A percentile compares a stretch with the other conserved stretches of the same genome.
Conservation (phyloP, 345 rosid species). For the Salix suchowensis region DNA sequence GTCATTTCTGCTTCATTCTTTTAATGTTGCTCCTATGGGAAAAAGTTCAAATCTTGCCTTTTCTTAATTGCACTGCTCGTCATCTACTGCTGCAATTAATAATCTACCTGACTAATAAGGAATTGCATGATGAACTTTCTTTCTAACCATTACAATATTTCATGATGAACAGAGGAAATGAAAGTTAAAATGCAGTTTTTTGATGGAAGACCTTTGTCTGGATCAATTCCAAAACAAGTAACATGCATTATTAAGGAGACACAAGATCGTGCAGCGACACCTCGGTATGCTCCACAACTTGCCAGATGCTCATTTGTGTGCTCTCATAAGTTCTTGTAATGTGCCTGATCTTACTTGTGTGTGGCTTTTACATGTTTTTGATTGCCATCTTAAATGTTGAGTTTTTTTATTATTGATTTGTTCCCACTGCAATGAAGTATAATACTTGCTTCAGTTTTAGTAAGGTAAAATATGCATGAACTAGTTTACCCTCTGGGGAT, state of each 20-base stretch:
- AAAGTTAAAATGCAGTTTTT: constrained; percentile 61
- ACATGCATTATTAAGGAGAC: constrained; percentile 71
- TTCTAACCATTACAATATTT: not conserved
- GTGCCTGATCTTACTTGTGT: not conserved
- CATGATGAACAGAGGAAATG: constrained; percentile 72
- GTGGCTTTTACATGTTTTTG: not conserved
- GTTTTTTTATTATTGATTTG: not conserved
- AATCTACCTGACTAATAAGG: too few species aligned
- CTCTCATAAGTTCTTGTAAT: not conserved
- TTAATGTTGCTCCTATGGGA: not conserved
- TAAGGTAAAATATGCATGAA: not conserved
- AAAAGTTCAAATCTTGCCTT: not conserved
- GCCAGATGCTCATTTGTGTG: not conserved
- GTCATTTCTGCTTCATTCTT: not conserved
- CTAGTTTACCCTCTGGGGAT: not conserved
- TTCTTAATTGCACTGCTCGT: not conserved
- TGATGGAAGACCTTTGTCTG: constrained; percentile 72
- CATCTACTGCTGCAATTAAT: not conserved
- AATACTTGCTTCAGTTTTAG: not conserved
- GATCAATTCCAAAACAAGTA: constrained; percentile 71
- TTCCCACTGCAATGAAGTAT: not conserved
- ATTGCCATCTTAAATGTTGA: not conserved
- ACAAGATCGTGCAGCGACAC: constrained; percentile 56
- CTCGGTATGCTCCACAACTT: constrained; percentile 43
- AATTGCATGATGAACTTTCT: too few species aligned